These are phyloP conservation scores for Striga hermonthica DNA, from an alignment of 305 asterid genomes.

Conservation along the genomic window DNA sequence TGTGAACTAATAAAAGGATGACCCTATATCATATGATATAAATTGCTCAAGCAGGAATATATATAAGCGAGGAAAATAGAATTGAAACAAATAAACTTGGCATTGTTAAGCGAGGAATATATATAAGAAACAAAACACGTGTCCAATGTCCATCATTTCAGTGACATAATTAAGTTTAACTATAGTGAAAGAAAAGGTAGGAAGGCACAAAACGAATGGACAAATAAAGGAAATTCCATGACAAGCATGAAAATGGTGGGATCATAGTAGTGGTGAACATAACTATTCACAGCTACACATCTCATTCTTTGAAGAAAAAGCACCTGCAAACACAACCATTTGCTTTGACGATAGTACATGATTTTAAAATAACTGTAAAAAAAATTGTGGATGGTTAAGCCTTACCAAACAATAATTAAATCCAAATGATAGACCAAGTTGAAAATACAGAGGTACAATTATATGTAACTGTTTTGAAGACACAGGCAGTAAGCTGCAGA, in stretches of 20 bases:
- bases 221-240: neutral
- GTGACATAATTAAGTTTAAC: neutral
- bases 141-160: neutral
- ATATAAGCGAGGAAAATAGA: conserved; percentile 6
- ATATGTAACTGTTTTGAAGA: neutral
- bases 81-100: conserved; percentile 1
- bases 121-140: conserved; percentile 4
- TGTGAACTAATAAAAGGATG: too few relatives aligned
- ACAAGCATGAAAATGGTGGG: conserved; percentile 12
- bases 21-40: neutral
- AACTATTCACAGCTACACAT: neutral
- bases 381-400: conserved; percentile 9
- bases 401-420: too few relatives aligned
- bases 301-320: neutral
- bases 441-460: conserved; percentile 5
- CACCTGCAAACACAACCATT: too few relatives aligned
- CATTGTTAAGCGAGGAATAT: too few relatives aligned
- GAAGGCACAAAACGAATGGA: conserved; percentile 5
- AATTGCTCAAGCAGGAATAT: conserved; percentile 12
- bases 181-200: neutral
- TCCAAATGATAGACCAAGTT: neutral
- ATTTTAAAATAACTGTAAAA: neutral
- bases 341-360: neutral
- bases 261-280: neutral
- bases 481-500: conserved; percentile 6